These are phyloP conservation scores for Hansenula lynferdii DNA, from an alignment of 1,139 yeast species.

Conservation along the genomic window DNA sequence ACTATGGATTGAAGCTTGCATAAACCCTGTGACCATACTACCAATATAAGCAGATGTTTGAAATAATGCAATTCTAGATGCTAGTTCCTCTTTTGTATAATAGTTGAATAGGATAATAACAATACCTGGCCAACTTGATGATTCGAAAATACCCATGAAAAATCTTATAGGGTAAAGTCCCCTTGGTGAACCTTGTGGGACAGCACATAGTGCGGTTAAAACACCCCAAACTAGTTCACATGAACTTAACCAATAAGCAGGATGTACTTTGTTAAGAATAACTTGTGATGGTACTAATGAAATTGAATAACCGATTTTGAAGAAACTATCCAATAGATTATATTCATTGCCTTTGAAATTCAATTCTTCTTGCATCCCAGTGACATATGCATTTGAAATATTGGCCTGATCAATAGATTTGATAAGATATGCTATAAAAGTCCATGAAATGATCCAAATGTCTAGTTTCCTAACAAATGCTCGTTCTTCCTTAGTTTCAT, in stretches of 20 bases:
- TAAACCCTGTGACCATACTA: slow-evolving; percentile 31
- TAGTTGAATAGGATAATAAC: slow-evolving; percentile 26
- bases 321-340: slow-evolving; percentile 46
- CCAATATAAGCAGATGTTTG: slow-evolving; percentile 30
- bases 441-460: slow-evolving; percentile 30
- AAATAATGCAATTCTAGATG: slow-evolving; percentile 25
- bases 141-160: slow-evolving; percentile 30
- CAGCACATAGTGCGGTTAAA: slow-evolving; percentile 41
- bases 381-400: slow-evolving; percentile 57
- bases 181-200: slow-evolving; percentile 37
- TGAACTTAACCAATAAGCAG: slow-evolving; percentile 39
- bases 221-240: slow-evolving; percentile 31
- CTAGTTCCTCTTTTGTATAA: slow-evolving; percentile 27
- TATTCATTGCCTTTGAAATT: slow-evolving; percentile 61
- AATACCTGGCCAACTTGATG: slow-evolving; percentile 26
- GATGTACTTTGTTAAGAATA: slow-evolving; percentile 36
- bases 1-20: slow-evolving; percentile 26
- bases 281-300: slow-evolving; percentile 47
- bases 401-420: slow-evolving; percentile 16
- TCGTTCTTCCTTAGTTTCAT: slow-evolving; percentile 8
- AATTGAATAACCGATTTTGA: slow-evolving; percentile 48
- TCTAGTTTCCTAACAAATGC: slow-evolving; percentile 38
- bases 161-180: slow-evolving; percentile 31
- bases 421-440: slow-evolving; percentile 42
- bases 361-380: slow-evolving; percentile 56